phyloP scores from a whole-genome alignment of 2,329 filamentous ascomycete genomes.

The Lecanoromycetidae sp. region DNA sequence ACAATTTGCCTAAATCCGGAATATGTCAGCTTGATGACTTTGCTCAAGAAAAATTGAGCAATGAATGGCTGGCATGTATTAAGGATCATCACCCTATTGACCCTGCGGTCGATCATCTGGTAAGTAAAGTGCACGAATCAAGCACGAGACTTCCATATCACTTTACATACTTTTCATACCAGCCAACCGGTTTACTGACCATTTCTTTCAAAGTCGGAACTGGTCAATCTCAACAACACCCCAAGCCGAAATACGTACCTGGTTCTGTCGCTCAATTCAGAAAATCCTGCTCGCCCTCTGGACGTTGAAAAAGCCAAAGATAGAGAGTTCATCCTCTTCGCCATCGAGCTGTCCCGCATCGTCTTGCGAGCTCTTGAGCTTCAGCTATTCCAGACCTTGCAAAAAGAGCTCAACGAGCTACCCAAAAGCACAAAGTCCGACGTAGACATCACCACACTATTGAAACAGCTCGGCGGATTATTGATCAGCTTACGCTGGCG shows the following conservation, averaged over 20 bases:
- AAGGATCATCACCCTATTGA: neutral
- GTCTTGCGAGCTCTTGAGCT: conserved; percentile 36
- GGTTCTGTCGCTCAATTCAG: conserved; percentile 24
- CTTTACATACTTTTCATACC: neutral
- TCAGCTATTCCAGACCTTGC: conserved; percentile 33
- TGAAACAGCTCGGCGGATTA: conserved; percentile 30
- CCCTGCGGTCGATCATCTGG: neutral
- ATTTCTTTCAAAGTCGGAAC: conserved; percentile 27
- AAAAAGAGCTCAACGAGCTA: conserved; percentile 32
- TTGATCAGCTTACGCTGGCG: conserved; percentile 34
- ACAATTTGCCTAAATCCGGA: conserved; percentile 3
- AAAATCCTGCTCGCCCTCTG: conserved; percentile 28
- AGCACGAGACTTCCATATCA: neutral
- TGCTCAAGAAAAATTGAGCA: neutral
- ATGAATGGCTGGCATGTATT: conserved; percentile 16
- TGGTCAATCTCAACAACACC: conserved; percentile 35
- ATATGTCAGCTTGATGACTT: conserved; percentile 13
- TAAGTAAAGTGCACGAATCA: neutral
- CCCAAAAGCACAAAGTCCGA: conserved; percentile 32
- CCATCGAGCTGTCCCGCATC: conserved; percentile 34
- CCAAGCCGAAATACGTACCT: conserved; percentile 34
- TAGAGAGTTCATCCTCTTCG: conserved; percentile 23
- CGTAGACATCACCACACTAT: conserved; percentile 31
- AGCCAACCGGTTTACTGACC: neutral
- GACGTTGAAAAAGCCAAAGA: conserved; percentile 23